Conservation (phyloP, 106 monocot genomes). For the Phalaenopsis equestris region DNA sequence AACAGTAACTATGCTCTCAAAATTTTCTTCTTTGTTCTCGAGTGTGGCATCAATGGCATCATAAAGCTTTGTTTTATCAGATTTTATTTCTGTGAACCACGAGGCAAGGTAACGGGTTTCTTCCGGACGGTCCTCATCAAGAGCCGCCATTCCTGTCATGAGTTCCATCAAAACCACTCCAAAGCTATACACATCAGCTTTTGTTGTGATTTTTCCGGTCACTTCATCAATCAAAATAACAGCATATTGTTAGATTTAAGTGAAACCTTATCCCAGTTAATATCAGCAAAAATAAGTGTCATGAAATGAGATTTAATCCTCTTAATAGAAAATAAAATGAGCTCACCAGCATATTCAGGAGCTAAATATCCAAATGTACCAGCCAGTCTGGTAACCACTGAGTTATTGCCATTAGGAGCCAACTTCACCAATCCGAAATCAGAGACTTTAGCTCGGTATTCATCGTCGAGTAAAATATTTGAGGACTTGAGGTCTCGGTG, state of each 20-base stretch:
- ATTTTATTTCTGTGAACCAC: conserved; percentile 32
- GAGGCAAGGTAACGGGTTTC: conserved; percentile 39
- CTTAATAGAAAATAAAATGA: neutral
- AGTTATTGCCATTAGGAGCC: conserved; percentile 41
- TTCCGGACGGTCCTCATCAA: conserved; percentile 37
- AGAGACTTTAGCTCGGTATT: conserved; percentile 51
- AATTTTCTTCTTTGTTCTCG: conserved; percentile 23
- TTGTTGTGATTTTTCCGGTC: conserved; percentile 51
- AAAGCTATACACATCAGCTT: conserved; percentile 51
- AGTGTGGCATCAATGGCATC: conserved; percentile 30
- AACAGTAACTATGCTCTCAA: conserved; percentile 24
- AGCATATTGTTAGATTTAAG: neutral
- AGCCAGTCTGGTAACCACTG: conserved; percentile 46
- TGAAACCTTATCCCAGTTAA: too few species aligned
- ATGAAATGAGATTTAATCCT: neutral
- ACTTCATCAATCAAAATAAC: conserved; percentile 22
- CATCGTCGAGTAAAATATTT: conserved; percentile 50
- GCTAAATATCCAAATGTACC: conserved; percentile 66
- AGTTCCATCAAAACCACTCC: conserved; percentile 60
- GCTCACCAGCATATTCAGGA: conserved; percentile 58
- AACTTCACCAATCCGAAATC: conserved; percentile 64
- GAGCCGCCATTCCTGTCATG: conserved; percentile 37
- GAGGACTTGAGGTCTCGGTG: conserved; percentile 63
- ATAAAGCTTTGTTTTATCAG: conserved; percentile 22
- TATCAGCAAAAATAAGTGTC: neutral